A percentile compares a stretch with the other conserved stretches of the same genome.
Evolutionary conservation across 345 rosid species (phyloP).

Genomic region (Acer negundo): DNA sequence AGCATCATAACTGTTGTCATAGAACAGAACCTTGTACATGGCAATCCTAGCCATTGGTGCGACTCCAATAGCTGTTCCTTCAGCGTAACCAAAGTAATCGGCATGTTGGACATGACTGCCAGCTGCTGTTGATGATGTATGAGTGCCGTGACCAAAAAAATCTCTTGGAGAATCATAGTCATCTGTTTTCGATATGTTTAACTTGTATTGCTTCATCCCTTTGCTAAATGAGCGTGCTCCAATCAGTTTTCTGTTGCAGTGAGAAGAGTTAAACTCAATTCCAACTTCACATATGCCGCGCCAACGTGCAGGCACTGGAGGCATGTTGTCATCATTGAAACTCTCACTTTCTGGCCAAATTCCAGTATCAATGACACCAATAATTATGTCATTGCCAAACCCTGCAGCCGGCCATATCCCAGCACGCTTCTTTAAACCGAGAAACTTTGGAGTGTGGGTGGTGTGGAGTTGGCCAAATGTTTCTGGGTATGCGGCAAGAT

Average conservation of each 20-base stretch:
- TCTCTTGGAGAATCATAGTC: constrained; percentile 61
- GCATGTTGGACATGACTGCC: constrained; percentile 33
- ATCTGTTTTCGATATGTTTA: constrained; percentile 31
- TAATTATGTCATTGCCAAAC: constrained; percentile 44
- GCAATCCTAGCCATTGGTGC: constrained; percentile 63
- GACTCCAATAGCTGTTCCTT: constrained; percentile 42
- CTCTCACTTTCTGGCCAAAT: constrained; percentile 58
- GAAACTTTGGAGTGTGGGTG: constrained; percentile 40
- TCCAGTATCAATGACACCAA: constrained; percentile 50
- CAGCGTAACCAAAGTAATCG: constrained; percentile 53
- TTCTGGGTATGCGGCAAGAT: constrained; percentile 46
- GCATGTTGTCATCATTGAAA: constrained; percentile 43
- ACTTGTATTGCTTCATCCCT: constrained; percentile 38
- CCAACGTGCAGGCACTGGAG: constrained; percentile 46
- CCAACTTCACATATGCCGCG: constrained; percentile 42
- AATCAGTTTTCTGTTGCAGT: constrained; percentile 49
- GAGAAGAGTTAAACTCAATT: constrained; percentile 39
- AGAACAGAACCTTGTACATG: constrained; percentile 50
- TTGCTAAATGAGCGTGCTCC: constrained; percentile 53
- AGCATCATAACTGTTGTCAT: constrained; percentile 15
- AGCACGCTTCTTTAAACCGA: constrained; percentile 32
- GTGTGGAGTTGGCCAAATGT: constrained; percentile 42
- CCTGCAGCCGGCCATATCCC: constrained; percentile 47
- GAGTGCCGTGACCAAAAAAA: constrained; percentile 51
- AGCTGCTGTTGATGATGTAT: constrained; percentile 49